Conservation (phyloP, 768 basidiomycete species). For the Tulasnella calospora region DNA sequence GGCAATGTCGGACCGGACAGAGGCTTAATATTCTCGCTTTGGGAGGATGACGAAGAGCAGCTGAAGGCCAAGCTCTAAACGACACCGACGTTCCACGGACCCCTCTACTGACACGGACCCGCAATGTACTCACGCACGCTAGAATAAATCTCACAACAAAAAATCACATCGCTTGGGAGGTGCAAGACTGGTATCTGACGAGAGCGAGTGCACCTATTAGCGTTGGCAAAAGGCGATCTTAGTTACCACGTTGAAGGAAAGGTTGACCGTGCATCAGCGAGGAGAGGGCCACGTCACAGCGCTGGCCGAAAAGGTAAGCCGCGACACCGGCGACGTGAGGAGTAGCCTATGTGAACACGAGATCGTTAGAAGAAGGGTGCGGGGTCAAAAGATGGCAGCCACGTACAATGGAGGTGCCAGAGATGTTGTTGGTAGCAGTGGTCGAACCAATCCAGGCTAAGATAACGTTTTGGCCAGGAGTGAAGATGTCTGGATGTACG, state of each 20-base stretch:
- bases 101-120: not conserved
- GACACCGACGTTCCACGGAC: not conserved
- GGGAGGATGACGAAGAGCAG: slow-evolving; percentile 39
- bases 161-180: not conserved
- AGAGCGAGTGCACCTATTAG: not conserved
- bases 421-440: slow-evolving; percentile 24
- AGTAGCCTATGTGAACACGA: not conserved
- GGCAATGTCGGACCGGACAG: slow-evolving; percentile 50
- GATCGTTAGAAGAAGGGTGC: not conserved
- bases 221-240: not conserved
- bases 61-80: not conserved
- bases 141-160: not conserved
- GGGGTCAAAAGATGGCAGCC: too few species aligned
- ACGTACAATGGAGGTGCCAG: slow-evolving; percentile 21
- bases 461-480: slow-evolving; percentile 22
- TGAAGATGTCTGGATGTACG: not conserved
- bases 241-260: slow-evolving; percentile 11
- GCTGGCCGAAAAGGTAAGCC: slow-evolving; percentile 12
- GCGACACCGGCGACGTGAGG: slow-evolving; percentile 20
- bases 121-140: not conserved
- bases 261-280: slow-evolving; percentile 22
- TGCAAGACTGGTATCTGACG: not conserved
- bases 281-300: slow-evolving; percentile 14
- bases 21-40: slow-evolving; percentile 63
- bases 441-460: slow-evolving; percentile 15